Evolutionary conservation across 208 protist genomes (phyloP).

Genomic region (Crithidia bombi): DNA sequence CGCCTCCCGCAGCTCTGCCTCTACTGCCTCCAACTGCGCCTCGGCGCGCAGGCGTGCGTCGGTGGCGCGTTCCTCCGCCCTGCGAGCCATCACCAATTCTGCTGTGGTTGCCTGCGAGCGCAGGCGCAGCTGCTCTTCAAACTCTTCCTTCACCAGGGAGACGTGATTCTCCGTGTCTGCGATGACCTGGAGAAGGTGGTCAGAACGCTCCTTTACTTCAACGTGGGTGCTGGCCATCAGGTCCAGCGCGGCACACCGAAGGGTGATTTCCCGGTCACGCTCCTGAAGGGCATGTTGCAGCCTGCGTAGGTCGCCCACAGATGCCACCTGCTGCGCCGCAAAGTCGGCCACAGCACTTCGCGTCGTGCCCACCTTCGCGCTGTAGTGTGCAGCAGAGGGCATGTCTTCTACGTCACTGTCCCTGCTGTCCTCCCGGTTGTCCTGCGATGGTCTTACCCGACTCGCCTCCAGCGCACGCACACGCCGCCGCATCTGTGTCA

Average conservation of each 20-base stretch:
- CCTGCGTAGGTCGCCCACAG: background rate
- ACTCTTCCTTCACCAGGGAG: slow-evolving; percentile 34
- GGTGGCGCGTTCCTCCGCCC: slow-evolving; percentile 39
- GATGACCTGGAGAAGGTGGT: slow-evolving; percentile 31
- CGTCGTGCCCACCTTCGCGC: background rate
- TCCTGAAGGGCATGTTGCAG: slow-evolving; percentile 1
- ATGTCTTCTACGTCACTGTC: background rate
- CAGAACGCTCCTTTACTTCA: slow-evolving; percentile 22
- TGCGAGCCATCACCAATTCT: slow-evolving; percentile 50
- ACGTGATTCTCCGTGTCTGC: slow-evolving; percentile 32
- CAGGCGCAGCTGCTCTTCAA: slow-evolving; percentile 46
- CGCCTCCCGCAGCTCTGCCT: slow-evolving; percentile 34
- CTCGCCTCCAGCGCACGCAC: slow-evolving; percentile 3
- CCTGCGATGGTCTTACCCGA: background rate
- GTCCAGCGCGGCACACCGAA: slow-evolving; percentile 24
- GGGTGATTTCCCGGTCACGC: slow-evolving; percentile 1
- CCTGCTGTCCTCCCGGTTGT: background rate
- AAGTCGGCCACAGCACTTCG: background rate
- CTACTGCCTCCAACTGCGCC: slow-evolving; percentile 24
- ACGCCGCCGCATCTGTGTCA: slow-evolving; percentile 7
- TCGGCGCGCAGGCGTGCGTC: slow-evolving; percentile 48
- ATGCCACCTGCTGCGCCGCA: background rate
- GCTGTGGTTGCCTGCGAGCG: slow-evolving; percentile 23
- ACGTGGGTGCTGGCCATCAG: slow-evolving; percentile 20
- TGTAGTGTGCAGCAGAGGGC: too few species aligned